Conservation (phyloP, 768 basidiomycete species). For the Trametes meyenii region DNA sequence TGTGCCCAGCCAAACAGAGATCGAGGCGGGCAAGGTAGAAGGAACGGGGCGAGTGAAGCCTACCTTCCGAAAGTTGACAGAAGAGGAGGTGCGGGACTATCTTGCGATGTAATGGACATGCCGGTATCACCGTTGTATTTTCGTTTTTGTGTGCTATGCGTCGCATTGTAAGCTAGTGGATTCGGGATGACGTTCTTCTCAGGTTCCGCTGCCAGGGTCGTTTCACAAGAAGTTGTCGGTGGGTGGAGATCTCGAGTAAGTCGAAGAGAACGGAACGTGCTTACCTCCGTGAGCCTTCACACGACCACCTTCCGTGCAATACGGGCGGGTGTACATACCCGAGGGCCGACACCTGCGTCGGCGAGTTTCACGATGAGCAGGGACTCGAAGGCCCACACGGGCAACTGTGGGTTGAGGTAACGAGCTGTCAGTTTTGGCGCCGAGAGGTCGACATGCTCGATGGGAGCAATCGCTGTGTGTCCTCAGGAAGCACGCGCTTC, state of each 20-base stretch:
- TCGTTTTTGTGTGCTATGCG: conserved; percentile 14
- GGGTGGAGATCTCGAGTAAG: not conserved
- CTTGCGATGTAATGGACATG: conserved; percentile 64
- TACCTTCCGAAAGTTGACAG: conserved; percentile 92
- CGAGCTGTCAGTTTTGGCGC: too few relatives aligned
- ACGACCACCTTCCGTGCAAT: too few relatives aligned
- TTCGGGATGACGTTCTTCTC: conserved; percentile 14
- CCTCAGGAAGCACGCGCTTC: conserved; percentile 5
- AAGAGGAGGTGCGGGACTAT: conserved; percentile 98
- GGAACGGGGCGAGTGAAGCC: conserved; percentile 63
- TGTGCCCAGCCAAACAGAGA: conserved; percentile 72
- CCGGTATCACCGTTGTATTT: conserved; percentile 17
- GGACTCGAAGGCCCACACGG: too few relatives aligned
- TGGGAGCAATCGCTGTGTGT: not conserved
- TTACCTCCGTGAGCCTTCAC: too few relatives aligned
- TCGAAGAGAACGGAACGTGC: not conserved
- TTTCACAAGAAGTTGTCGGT: not conserved
- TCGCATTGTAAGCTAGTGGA: conserved; percentile 19
- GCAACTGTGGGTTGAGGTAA: too few relatives aligned
- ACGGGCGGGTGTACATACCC: too few relatives aligned
- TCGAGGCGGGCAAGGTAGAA: conserved; percentile 72
- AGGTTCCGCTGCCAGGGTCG: not conserved
- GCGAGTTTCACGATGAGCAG: too few relatives aligned
- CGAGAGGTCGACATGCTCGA: not conserved
- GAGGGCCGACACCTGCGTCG: too few relatives aligned